Percentiles rank a stretch among this genome's conserved stretches.
Evolutionary conservation across 352 stramenopile genomes (phyloP).

Genomic region (Globisporangium iwayamae): DNA sequence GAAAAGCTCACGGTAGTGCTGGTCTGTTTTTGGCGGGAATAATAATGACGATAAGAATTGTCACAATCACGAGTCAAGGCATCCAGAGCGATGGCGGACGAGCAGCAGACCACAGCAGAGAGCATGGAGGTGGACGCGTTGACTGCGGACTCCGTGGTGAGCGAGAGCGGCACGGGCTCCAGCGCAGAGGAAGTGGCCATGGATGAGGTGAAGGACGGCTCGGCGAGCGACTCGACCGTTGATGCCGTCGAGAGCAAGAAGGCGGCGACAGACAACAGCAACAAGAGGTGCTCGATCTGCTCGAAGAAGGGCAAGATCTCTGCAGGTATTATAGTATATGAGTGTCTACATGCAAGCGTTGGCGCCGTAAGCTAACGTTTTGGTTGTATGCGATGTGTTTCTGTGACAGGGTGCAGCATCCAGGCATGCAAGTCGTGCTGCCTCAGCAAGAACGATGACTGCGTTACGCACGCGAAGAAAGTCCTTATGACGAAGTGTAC

Average conservation of each 20-base stretch:
- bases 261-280: slow-evolving; percentile 3
- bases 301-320: slow-evolving; percentile 32
- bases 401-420: slow-evolving; percentile 34
- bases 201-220: not conserved
- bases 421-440: slow-evolving; percentile 76
- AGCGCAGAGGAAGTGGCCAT: not conserved
- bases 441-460: slow-evolving; percentile 33
- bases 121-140: slow-evolving; percentile 5
- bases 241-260: slow-evolving; percentile 18
- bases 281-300: slow-evolving; percentile 38
- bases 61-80: not conserved
- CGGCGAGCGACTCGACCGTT: slow-evolving; percentile 5
- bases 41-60: not conserved
- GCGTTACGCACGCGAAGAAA: slow-evolving; percentile 37
- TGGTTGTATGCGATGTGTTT: not conserved
- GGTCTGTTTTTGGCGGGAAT: slow-evolving; percentile 14
- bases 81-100: not conserved
- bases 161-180: not conserved
- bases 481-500: slow-evolving; percentile 22
- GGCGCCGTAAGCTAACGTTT: not conserved
- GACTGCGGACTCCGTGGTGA: not conserved
- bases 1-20: no score
- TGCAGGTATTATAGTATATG: slow-evolving; percentile 6
- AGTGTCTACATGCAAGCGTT: not conserved
- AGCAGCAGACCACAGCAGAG: slow-evolving; percentile 2